Conservation (phyloP, 768 basidiomycete species). For the Cytidiella melzeri region DNA sequence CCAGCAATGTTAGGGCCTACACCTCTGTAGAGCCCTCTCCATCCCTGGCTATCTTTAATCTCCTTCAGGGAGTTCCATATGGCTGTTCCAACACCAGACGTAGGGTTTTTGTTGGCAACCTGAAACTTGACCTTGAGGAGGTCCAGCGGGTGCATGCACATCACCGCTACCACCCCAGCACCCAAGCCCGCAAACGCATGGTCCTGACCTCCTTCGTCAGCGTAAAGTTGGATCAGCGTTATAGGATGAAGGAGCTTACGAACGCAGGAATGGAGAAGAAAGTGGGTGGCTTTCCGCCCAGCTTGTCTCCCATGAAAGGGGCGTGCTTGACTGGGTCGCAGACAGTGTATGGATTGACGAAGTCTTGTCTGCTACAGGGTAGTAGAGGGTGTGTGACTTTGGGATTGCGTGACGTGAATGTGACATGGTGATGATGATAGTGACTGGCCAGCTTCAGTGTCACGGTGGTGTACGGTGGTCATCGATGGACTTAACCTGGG, state of each 20-base stretch:
- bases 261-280: conserved; percentile 35
- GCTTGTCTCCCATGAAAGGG: conserved; percentile 14
- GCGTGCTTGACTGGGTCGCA: neutral
- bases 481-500: too few relatives aligned
- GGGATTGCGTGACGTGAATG: too few relatives aligned
- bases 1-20: conserved; percentile 88
- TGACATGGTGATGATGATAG: too few relatives aligned
- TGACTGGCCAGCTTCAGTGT: too few relatives aligned
- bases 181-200: conserved; percentile 93
- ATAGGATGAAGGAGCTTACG: conserved; percentile 9
- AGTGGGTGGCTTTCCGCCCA: conserved; percentile 26
- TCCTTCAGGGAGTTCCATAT: conserved; percentile 73
- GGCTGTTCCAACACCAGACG: conserved; percentile 58
- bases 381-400: too few relatives aligned
- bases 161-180: conserved; percentile 85
- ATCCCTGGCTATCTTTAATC: conserved; percentile 72
- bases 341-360: too few relatives aligned
- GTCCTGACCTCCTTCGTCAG: conserved; percentile 46
- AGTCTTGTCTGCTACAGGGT: too few relatives aligned
- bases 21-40: conserved; percentile 85
- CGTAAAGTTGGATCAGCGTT: too few relatives aligned
- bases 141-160: conserved; percentile 97
- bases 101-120: conserved; percentile 63
- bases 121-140: conserved; percentile 93
- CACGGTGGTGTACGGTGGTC: too few relatives aligned